These are phyloP conservation scores for Coniochaeta sp. DNA, from an alignment of 2,329 filamentous ascomycete species.

Conservation along the genomic window DNA sequence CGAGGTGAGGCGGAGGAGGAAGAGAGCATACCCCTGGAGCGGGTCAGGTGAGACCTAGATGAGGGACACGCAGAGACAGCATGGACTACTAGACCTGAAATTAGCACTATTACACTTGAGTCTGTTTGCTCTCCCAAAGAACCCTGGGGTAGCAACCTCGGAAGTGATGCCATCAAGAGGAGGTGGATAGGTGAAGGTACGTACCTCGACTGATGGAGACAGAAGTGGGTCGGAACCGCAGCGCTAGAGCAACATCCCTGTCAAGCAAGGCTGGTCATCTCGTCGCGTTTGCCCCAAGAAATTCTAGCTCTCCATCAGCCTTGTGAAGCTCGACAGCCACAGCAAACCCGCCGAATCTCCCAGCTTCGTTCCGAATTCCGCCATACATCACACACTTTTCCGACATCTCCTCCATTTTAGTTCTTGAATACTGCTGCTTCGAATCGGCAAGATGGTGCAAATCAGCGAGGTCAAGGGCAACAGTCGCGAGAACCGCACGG, in stretches of 20 bases:
- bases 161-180: background rate
- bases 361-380: slow-evolving; percentile 4
- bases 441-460: slow-evolving; percentile 60
- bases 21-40: slow-evolving; percentile 2
- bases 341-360: background rate
- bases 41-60: background rate
- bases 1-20: slow-evolving; percentile 16
- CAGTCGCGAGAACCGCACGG: slow-evolving; percentile 90
- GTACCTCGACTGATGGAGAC: too few relatives aligned
- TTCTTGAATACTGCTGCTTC: background rate
- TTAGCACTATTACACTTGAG: too few relatives aligned
- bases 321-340: background rate
- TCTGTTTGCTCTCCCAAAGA: too few relatives aligned
- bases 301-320: slow-evolving; percentile 3
- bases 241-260: background rate
- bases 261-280: background rate
- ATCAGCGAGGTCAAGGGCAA: slow-evolving; percentile 94
- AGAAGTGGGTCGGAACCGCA: background rate
- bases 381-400: slow-evolving; percentile 1
- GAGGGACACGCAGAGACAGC: background rate
- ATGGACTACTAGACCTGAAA: too few relatives aligned
- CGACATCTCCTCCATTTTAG: background rate
- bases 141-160: too few relatives aligned
- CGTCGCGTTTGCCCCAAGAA: background rate
- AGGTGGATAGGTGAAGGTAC: background rate